Percentiles rank a stretch among this genome's conserved stretches.
phyloP scores from a whole-genome alignment of 495 filamentous ascomycete species.

The Penicillium crystallinum region DNA sequence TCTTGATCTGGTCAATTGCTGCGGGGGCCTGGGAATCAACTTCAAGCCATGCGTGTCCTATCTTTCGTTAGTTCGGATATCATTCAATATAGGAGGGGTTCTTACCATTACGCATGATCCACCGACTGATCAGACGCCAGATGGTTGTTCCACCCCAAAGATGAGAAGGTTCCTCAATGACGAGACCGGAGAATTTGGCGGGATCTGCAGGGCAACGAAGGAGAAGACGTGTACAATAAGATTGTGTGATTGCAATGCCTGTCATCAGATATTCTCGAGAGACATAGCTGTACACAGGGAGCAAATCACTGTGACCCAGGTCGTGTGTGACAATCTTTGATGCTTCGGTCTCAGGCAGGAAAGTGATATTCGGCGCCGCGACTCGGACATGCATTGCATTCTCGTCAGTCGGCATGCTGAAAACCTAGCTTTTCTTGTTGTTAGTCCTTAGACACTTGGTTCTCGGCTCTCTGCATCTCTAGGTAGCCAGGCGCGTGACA shows the following conservation, averaged over 20 bases:
- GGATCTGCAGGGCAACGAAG: constrained; percentile 7
- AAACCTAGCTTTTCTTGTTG: too few species aligned
- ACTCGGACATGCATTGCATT: background rate
- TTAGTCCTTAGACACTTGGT: background rate
- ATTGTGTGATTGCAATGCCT: background rate
- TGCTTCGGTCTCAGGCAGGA: constrained; percentile 8
- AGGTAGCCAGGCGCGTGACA: background rate
- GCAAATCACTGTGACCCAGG: constrained; percentile 3
- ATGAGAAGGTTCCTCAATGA: constrained; percentile 8
- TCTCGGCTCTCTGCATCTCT: background rate
- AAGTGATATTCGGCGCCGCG: background rate
- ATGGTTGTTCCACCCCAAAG: constrained; percentile 8
- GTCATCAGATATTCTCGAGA: constrained; percentile 3
- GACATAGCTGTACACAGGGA: constrained; percentile 1
- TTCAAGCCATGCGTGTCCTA: constrained; percentile 10
- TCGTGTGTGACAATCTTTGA: constrained; percentile 6
- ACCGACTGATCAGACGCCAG: constrained; percentile 7
- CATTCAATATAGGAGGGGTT: background rate
- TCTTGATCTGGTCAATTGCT: constrained; percentile 6
- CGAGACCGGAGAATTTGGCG: constrained; percentile 5
- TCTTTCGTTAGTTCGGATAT: background rate
- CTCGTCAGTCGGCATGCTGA: background rate
- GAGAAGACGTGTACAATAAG: constrained; percentile 8
- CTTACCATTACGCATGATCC: constrained; percentile 12
- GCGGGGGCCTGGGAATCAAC: constrained; percentile 10